These are phyloP conservation scores for Inga leiocalycina DNA, from an alignment of 306 rosid genomes.

Conservation along the genomic window DNA sequence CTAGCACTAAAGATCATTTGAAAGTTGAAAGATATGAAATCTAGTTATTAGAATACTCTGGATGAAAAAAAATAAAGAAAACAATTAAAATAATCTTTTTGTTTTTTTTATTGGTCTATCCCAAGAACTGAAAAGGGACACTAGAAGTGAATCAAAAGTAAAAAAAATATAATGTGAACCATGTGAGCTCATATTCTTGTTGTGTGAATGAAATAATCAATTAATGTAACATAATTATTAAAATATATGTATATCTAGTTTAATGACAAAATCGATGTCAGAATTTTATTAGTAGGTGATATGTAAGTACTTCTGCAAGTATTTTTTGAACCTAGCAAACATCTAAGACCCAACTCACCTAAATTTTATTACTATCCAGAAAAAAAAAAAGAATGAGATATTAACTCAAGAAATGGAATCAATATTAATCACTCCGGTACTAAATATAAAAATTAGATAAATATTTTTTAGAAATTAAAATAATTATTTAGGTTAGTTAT, in stretches of 20 bases:
- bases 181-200: background rate
- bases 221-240: background rate
- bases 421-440: background rate
- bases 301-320: no score
- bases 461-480: no score
- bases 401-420: background rate
- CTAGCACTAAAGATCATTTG: background rate
- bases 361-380: no score
- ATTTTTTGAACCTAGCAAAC: rapidly evolving
- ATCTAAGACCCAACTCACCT: no score
- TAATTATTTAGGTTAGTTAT: no score
- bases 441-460: no score
- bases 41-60: background rate
- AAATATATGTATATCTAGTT: background rate
- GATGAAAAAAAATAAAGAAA: background rate
- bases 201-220: background rate
- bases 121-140: background rate
- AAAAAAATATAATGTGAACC: background rate
- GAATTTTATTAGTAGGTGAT: rapidly evolving
- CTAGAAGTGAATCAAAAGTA: background rate
- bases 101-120: background rate
- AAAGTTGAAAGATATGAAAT: background rate
- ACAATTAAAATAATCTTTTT: background rate
- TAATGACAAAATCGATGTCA: background rate
- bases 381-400: background rate